A percentile compares a stretch with the other conserved stretches of the same genome.
These are phyloP conservation scores for Starmera stellimalicola DNA, from an alignment of 1,139 yeast genomes.

Conservation along the genomic window DNA sequence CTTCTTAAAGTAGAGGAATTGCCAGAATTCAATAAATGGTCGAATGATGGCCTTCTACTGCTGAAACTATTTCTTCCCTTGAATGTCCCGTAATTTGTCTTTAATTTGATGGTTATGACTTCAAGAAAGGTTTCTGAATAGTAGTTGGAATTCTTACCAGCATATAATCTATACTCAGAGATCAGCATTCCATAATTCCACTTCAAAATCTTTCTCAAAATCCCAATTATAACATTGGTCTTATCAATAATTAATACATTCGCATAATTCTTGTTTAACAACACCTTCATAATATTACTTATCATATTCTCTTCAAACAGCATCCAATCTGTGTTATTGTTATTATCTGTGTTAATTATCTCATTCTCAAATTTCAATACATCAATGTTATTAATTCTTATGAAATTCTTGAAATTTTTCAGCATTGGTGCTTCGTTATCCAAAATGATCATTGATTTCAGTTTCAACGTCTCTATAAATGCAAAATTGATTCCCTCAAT, in stretches of 20 bases:
- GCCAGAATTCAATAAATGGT: not conserved
- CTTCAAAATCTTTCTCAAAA: slow-evolving; percentile 71
- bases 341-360: slow-evolving; percentile 27
- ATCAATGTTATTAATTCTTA: slow-evolving; percentile 14
- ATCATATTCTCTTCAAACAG: slow-evolving; percentile 51
- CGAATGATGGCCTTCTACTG: slow-evolving; percentile 5
- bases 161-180: slow-evolving; percentile 73
- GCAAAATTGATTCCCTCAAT: slow-evolving; percentile 52
- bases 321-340: slow-evolving; percentile 41
- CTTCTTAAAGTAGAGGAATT: slow-evolving; percentile 1
- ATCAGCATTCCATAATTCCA: slow-evolving; percentile 84
- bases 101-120: slow-evolving; percentile 47
- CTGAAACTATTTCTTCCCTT: not conserved
- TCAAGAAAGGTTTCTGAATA: slow-evolving; percentile 80
- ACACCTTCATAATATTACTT: slow-evolving; percentile 44
- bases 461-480: slow-evolving; percentile 53
- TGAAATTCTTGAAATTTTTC: slow-evolving; percentile 19
- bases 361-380: slow-evolving; percentile 16
- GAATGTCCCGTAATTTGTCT: slow-evolving; percentile 3
- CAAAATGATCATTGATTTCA: slow-evolving; percentile 49
- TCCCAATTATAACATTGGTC: slow-evolving; percentile 71
- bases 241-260: slow-evolving; percentile 72
- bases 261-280: slow-evolving; percentile 56
- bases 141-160: slow-evolving; percentile 67
- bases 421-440: slow-evolving; percentile 50